Evolutionary conservation across 1,284 basidiomycete genomes (phyloP).

Genomic region (Austroboletus rostrupii): DNA sequence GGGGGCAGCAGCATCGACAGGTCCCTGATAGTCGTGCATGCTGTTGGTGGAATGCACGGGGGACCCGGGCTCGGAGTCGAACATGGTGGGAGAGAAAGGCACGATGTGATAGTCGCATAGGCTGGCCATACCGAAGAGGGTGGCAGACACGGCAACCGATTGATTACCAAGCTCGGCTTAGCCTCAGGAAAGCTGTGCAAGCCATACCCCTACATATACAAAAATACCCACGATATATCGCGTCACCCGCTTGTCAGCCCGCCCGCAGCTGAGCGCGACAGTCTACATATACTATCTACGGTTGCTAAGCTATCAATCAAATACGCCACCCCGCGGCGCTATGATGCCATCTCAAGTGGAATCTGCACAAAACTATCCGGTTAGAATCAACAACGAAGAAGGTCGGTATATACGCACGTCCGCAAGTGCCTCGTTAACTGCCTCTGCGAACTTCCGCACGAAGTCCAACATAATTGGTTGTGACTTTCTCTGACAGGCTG

Average conservation of each 20-base stretch:
- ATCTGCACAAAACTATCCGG: conserved; percentile 10
- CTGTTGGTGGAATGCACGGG: neutral
- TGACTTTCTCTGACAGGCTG: conserved; percentile 20
- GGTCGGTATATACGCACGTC: conserved; percentile 14
- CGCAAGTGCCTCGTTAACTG: conserved; percentile 19
- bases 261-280: too few species aligned
- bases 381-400: neutral
- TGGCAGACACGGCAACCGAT: conserved; percentile 8
- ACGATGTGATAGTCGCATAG: conserved; percentile 10
- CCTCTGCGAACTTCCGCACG: conserved; percentile 18
- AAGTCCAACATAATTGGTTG: conserved; percentile 21
- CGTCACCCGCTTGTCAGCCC: neutral
- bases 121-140: conserved; percentile 10
- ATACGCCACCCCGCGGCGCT: too few species aligned
- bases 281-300: too few species aligned
- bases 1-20: conserved; percentile 27
- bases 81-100: conserved; percentile 13
- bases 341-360: conserved; percentile 20
- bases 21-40: conserved; percentile 7
- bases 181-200: too few species aligned
- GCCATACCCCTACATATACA: neutral
- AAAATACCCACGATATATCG: conserved; percentile 1
- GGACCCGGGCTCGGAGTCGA: conserved; percentile 3
- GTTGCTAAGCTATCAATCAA: too few species aligned
- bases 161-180: neutral